Percentiles rank a stretch among this genome's conserved stretches.
Conservation (phyloP, 495 filamentous ascomycete genomes). For the Xylaria grammica region DNA sequence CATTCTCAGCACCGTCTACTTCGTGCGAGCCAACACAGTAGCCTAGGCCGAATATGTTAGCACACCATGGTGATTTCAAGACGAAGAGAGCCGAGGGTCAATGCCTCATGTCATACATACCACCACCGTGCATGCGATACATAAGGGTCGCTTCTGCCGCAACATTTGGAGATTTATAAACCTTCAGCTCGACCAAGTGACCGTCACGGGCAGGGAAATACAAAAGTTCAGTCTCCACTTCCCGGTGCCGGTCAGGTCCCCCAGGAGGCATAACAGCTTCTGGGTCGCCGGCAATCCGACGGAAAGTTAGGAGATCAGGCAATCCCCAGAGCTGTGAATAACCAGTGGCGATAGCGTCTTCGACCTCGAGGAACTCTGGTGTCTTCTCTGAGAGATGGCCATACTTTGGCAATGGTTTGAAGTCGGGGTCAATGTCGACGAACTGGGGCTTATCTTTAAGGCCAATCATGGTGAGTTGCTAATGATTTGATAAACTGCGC, state of each 20-base stretch:
- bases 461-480: constrained; percentile 23
- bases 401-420: constrained; percentile 34
- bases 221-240: constrained; percentile 28
- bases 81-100: background rate
- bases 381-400: constrained; percentile 33
- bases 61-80: background rate
- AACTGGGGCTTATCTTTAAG: constrained; percentile 32
- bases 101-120: constrained; percentile 23
- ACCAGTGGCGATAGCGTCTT: constrained; percentile 20
- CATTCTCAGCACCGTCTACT: constrained; percentile 33
- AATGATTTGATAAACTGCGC: background rate
- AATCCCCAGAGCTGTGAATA: constrained; percentile 25
- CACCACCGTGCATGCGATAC: constrained; percentile 35
- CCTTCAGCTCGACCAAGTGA: constrained; percentile 29
- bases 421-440: constrained; percentile 26
- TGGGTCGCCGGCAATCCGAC: constrained; percentile 23
- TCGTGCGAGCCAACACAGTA: constrained; percentile 30
- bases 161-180: constrained; percentile 32
- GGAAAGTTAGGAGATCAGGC: constrained; percentile 29
- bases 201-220: constrained; percentile 34
- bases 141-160: constrained; percentile 26
- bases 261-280: constrained; percentile 31
- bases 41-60: constrained; percentile 24
- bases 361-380: constrained; percentile 25
- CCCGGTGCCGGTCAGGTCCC: constrained; percentile 28